A percentile compares a stretch with the other conserved stretches of the same genome.
These are phyloP conservation scores for Oenanthe sinensis DNA, from an alignment of 129 eudicot genomes.

Conservation along the genomic window DNA sequence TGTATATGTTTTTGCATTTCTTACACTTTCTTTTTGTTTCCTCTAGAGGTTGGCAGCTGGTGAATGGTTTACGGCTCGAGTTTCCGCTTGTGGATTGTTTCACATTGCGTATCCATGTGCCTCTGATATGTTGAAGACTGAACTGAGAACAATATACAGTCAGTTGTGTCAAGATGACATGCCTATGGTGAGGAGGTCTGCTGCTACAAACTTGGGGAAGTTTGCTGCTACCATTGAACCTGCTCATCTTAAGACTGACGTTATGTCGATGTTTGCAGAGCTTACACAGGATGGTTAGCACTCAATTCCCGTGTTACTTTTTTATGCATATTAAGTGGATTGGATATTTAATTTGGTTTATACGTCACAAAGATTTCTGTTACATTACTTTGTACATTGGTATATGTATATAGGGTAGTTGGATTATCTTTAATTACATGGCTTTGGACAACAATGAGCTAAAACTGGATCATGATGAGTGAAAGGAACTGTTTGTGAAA, in stretches of 20 bases:
- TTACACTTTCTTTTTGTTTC: not conserved
- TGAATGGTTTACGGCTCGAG: constrained; percentile 99
- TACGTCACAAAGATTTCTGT: not conserved
- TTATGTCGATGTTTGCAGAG: constrained; percentile 88
- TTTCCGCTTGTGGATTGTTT: constrained; percentile 93
- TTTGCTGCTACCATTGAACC: constrained; percentile 95
- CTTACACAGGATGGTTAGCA: constrained; percentile 89
- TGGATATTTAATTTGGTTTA: not conserved
- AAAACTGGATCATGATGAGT: not conserved
- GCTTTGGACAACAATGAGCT: not conserved
- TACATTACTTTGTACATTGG: not conserved
- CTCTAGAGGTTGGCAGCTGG: constrained; percentile 89
- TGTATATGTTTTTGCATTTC: not conserved
- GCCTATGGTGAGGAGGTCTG: constrained; percentile 99
- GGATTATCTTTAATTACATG: not conserved
- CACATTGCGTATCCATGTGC: constrained; percentile 96
- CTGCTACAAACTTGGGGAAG: constrained; percentile 90
- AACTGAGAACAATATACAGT: constrained; percentile 66
- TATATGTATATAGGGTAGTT: not conserved
- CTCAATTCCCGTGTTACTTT: constrained; percentile 9
- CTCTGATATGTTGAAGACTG: constrained; percentile 66
- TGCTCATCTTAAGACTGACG: constrained; percentile 75
- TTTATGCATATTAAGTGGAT: not conserved
- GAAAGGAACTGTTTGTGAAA: not conserved
- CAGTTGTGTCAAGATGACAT: constrained; percentile 98